Conservation (phyloP, 2,329 filamentous ascomycete genomes). For the Monilinia fructicola region DNA sequence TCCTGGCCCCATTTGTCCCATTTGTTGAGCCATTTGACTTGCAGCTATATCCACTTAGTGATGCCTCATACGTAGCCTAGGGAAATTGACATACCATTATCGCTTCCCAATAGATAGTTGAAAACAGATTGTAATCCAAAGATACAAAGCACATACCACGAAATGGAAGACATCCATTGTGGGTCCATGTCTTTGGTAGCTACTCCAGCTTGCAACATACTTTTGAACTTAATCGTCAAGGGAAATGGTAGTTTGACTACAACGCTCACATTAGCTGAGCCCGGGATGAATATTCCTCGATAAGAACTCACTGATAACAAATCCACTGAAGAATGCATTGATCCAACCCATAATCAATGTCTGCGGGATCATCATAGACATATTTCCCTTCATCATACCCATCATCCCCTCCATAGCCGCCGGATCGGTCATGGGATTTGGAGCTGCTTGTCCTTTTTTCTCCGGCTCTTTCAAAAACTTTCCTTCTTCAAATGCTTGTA, state of each 20-base stretch:
- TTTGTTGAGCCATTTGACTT: conserved; percentile 84
- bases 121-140: conserved; percentile 97
- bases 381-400: conserved; percentile 99
- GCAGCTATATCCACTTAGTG: conserved; percentile 60
- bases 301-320: conserved; percentile 80
- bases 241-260: conserved; percentile 94
- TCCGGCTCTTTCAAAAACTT: conserved; percentile 88
- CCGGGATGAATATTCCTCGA: too few relatives aligned
- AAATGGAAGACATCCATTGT: conserved; percentile 96
- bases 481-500: conserved; percentile 81
- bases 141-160: conserved; percentile 97
- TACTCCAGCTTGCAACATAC: conserved; percentile 96
- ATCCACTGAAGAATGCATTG: conserved; percentile 97
- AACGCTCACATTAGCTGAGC: conserved; percentile 34
- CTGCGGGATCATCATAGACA: conserved; percentile 99
- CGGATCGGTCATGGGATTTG: conserved; percentile 94
- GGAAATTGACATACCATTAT: conserved; percentile 71
- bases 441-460: conserved; percentile 77
- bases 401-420: conserved; percentile 99
- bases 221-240: conserved; percentile 98
- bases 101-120: conserved; percentile 91
- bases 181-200: conserved; percentile 95
- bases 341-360: conserved; percentile 99
- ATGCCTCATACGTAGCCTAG: not conserved
- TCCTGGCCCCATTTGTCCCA: conserved; percentile 71